phyloP scores from a whole-genome alignment of 2,329 filamentous ascomycete genomes.

The Juglanconis juglandina region DNA sequence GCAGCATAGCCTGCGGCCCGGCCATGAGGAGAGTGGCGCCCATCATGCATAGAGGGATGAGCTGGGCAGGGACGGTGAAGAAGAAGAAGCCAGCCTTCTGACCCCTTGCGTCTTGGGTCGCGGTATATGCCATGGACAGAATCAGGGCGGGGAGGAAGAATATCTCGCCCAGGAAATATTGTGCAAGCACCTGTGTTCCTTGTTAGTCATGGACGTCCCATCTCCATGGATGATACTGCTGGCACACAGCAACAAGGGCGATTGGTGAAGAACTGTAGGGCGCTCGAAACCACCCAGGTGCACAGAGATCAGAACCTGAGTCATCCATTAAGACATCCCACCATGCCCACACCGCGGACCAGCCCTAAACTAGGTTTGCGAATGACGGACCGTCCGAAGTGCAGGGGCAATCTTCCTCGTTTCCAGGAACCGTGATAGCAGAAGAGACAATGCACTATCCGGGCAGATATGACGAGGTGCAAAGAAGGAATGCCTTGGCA shows the following conservation, averaged over 20 bases:
- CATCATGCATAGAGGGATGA: slow-evolving; percentile 78
- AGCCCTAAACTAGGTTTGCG: slow-evolving; percentile 57
- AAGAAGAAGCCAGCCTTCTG: slow-evolving; percentile 75
- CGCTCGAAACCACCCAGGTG: slow-evolving; percentile 57
- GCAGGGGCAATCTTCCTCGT: slow-evolving; percentile 76
- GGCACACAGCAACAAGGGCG: slow-evolving; percentile 21
- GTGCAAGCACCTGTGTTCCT: slow-evolving; percentile 45
- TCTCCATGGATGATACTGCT: too few relatives aligned
- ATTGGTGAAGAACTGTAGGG: slow-evolving; percentile 52
- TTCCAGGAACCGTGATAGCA: slow-evolving; percentile 82
- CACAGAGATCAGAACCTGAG: slow-evolving; percentile 58
- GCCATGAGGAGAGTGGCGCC: slow-evolving; percentile 66
- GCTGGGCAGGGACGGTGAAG: slow-evolving; percentile 76
- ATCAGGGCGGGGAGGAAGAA: slow-evolving; percentile 64
- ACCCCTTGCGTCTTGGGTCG: slow-evolving; percentile 79
- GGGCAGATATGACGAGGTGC: slow-evolving; percentile 69
- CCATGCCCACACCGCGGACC: slow-evolving; percentile 68
- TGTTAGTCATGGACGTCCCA: slow-evolving; percentile 4
- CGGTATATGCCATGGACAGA: slow-evolving; percentile 79
- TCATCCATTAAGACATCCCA: slow-evolving; percentile 72
- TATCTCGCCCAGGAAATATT: slow-evolving; percentile 46
- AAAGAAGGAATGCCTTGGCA: slow-evolving; percentile 11
- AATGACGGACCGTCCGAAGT: slow-evolving; percentile 61
- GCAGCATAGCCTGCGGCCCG: slow-evolving; percentile 53
- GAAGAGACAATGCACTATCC: slow-evolving; percentile 62